Conservation (phyloP, 129 eudicot genomes). For the Chrysanthemum seticuspe region DNA sequence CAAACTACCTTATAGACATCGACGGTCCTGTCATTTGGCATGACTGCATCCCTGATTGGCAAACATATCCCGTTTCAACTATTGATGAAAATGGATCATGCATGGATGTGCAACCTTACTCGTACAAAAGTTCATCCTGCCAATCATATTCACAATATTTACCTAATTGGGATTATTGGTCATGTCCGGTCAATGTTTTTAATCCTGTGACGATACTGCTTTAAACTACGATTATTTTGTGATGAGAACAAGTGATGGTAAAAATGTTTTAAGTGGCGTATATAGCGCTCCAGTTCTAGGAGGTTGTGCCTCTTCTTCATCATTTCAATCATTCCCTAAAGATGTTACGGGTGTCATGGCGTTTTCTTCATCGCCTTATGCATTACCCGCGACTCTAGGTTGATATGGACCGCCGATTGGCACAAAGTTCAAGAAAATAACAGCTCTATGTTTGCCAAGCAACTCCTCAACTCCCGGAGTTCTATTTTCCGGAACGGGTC, state of each 20-base stretch:
- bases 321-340: slow-evolving; percentile 3
- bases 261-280: not conserved
- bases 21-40: too few species aligned
- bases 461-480: not conserved
- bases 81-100: too few species aligned
- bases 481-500: slow-evolving; percentile 17
- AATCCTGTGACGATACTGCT: slow-evolving; percentile 32
- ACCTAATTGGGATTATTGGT: slow-evolving; percentile 10
- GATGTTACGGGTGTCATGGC: slow-evolving; percentile 12
- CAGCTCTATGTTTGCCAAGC: slow-evolving; percentile 12
- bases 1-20: too few species aligned
- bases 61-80: not conserved
- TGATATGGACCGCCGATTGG: not conserved
- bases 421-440: not conserved
- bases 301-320: slow-evolving; percentile 16
- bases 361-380: not conserved
- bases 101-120: not conserved
- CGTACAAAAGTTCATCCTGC: not conserved
- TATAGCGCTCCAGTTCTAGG: not conserved
- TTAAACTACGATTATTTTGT: slow-evolving; percentile 13
- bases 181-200: slow-evolving; percentile 26
- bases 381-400: not conserved
- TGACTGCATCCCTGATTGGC: not conserved
- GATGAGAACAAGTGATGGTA: slow-evolving; percentile 12
- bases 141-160: not conserved